Conservation (phyloP, 2,329 filamentous ascomycete genomes). For the Stachybotrys chlorohalonatus region DNA sequence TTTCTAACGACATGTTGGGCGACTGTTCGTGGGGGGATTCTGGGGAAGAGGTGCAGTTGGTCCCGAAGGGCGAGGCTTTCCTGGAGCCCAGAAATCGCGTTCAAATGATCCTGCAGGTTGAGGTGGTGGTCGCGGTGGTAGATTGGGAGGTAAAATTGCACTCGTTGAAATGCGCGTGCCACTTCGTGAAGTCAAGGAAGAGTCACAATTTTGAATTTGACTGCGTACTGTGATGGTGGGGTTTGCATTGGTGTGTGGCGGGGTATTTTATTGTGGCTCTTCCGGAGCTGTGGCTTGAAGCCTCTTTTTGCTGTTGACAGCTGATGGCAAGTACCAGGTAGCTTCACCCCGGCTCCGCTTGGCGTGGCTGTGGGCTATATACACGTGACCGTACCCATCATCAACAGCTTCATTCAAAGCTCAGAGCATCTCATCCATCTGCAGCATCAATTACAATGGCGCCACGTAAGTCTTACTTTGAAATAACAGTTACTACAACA, state of each 20-base stretch:
- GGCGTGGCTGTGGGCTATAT: constrained; percentile 6
- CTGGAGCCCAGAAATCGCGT: not conserved
- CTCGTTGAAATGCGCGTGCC: not conserved
- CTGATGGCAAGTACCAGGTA: no score
- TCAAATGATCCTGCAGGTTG: not conserved
- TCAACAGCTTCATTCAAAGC: constrained; percentile 9
- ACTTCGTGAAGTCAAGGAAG: constrained; percentile 20
- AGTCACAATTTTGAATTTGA: constrained; percentile 37
- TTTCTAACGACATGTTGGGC: constrained; percentile 83
- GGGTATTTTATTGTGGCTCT: not conserved
- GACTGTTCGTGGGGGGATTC: constrained; percentile 16
- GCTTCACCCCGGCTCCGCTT: no score
- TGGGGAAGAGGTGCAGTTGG: constrained; percentile 20
- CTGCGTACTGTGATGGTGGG: constrained; percentile 26
- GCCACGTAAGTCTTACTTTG: constrained; percentile 23
- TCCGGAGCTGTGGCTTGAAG: no score
- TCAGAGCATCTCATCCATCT: constrained; percentile 1
- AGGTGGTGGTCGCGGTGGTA: not conserved
- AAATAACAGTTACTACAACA: not conserved
- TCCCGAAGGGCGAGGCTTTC: constrained; percentile 9
- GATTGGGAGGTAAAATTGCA: not conserved
- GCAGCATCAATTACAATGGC: constrained; percentile 23
- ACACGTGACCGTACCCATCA: constrained; percentile 32
- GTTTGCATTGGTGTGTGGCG: constrained; percentile 26
- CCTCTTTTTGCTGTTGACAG: no score